phyloP scores from a whole-genome alignment of 352 stramenopile genomes.

The Phytopythium sindhum region DNA sequence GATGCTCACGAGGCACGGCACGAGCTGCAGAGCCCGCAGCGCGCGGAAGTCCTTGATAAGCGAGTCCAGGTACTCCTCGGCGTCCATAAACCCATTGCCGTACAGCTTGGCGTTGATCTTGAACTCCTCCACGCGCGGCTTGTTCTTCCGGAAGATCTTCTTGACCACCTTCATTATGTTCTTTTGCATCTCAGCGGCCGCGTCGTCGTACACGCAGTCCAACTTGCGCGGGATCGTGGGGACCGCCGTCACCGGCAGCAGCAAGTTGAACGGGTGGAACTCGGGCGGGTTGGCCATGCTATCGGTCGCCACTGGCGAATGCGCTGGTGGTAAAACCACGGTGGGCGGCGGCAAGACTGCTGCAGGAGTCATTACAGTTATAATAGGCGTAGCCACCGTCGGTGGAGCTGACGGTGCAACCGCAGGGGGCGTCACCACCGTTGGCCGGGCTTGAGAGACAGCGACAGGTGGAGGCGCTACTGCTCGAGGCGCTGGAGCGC shows the following conservation, averaged over 20 bases:
- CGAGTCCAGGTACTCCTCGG: slow-evolving; percentile 60
- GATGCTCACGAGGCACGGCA: slow-evolving; percentile 63
- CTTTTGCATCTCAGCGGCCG: slow-evolving; percentile 66
- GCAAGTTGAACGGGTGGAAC: slow-evolving; percentile 49
- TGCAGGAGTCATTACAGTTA: neutral
- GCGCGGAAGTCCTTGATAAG: slow-evolving; percentile 55
- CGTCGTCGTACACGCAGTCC: slow-evolving; percentile 58
- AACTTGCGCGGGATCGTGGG: slow-evolving; percentile 47
- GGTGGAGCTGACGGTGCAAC: neutral
- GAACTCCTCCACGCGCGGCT: slow-evolving; percentile 62
- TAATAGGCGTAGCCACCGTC: neutral
- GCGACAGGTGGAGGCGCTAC: neutral
- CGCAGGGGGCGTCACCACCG: neutral
- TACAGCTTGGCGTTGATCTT: slow-evolving; percentile 78
- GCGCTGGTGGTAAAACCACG: neutral
- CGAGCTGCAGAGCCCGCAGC: slow-evolving; percentile 53
- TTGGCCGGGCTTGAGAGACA: neutral
- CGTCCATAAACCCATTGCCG: slow-evolving; percentile 80
- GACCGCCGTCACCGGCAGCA: slow-evolving; percentile 43
- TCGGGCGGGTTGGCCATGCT: neutral
- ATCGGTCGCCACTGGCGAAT: neutral
- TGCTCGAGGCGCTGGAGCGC: neutral
- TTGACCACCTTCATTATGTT: slow-evolving; percentile 66
- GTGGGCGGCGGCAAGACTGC: too few relatives aligned
- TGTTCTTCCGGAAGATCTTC: slow-evolving; percentile 63